These are phyloP conservation scores for Syzygium grande DNA, from an alignment of 345 rosid genomes.

Conservation along the genomic window DNA sequence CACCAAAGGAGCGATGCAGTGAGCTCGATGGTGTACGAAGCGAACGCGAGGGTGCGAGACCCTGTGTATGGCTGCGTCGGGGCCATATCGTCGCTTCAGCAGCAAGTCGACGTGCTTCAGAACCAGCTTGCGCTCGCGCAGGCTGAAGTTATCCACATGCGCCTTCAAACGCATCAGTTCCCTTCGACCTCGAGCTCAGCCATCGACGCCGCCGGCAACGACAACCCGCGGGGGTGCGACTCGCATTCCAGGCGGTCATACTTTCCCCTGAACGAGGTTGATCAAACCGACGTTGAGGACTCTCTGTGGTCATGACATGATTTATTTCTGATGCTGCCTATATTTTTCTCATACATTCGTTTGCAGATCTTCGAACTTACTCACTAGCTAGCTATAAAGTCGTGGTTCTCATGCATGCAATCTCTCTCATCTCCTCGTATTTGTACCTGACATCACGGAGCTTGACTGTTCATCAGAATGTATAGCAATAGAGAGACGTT, in stretches of 20 bases:
- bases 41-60: slow-evolving; percentile 77
- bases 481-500: not conserved
- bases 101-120: slow-evolving; percentile 69
- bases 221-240: not conserved
- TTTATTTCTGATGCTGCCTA: not conserved
- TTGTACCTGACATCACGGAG: not conserved
- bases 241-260: not conserved
- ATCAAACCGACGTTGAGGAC: slow-evolving; percentile 21
- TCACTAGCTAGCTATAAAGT: not conserved
- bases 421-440: not conserved
- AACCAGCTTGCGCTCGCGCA: slow-evolving; percentile 68
- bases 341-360: not conserved
- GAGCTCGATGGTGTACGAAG: slow-evolving; percentile 89
- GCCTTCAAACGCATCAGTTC: slow-evolving; percentile 16
- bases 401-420: not conserved
- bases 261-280: slow-evolving; percentile 20
- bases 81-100: slow-evolving; percentile 71
- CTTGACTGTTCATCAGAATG: not conserved
- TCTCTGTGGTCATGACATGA: slow-evolving; percentile 28
- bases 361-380: not conserved
- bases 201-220: not conserved
- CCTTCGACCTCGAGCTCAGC: slow-evolving; percentile 1
- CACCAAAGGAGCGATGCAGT: slow-evolving; percentile 81
- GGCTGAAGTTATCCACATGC: slow-evolving; percentile 66
- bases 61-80: slow-evolving; percentile 94